Conservation (phyloP, 805 yeast genomes). For the Priceomyces fermenticarens region DNA sequence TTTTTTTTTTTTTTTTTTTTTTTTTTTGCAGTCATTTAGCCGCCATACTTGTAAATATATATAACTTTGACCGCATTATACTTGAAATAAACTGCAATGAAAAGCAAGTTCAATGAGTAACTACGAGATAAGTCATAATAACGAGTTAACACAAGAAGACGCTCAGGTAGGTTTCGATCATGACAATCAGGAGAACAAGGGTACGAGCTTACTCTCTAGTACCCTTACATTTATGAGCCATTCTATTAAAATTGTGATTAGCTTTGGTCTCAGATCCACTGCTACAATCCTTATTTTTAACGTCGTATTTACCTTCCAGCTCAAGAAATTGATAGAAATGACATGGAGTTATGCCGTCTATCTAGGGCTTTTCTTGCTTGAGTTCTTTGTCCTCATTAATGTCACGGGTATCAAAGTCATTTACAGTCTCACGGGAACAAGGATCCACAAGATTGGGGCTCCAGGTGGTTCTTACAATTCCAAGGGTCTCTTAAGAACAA, state of each 20-base stretch:
- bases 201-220: background rate
- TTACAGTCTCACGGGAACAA: constrained; percentile 8
- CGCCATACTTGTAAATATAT: background rate
- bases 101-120: too few species aligned
- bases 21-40: background rate
- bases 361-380: constrained; percentile 6
- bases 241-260: constrained; percentile 1
- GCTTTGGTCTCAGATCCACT: constrained; percentile 4
- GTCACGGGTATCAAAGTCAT: constrained; percentile 5
- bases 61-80: too few species aligned
- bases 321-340: constrained; percentile 7
- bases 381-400: constrained; percentile 6
- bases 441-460: background rate
- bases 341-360: constrained; percentile 3
- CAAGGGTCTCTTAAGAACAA: constrained; percentile 6
- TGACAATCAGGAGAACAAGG: background rate
- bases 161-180: background rate
- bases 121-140: too few species aligned
- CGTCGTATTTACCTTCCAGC: constrained; percentile 10
- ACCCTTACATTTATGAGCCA: constrained; percentile 1
- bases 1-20: background rate
- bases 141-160: background rate
- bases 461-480: constrained; percentile 1
- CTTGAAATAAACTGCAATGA: too few species aligned
- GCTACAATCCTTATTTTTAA: constrained; percentile 9